Evolutionary conservation across 805 yeast genomes (phyloP), one percentile per base, ranked within the genome.

Genomic region (Cyberlindnera americana): DNA sequence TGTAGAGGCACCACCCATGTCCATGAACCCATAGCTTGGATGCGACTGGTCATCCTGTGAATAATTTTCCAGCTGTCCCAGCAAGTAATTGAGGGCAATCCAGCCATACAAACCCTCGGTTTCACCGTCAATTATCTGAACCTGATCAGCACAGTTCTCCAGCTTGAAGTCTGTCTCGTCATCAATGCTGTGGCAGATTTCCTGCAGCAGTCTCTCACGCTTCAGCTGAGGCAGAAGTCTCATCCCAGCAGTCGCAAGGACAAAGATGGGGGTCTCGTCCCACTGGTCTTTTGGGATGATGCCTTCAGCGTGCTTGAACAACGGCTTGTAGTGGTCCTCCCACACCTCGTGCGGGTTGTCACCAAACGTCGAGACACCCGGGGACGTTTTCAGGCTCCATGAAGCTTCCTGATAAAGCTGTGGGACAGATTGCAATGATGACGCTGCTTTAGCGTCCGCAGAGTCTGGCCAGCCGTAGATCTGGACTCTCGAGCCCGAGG

Each of bases 1-100:
- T 0, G 96, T 88, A 2, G 96, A 88, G 0, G 99, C 99, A 12
- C 99, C 99, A 13, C 99, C 99, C 99, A 93, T 93, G 61, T 93
- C 99, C 91, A 93, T 83, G 53, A 93, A 91, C 5, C 99, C 99
- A 48, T 75, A 81, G 0, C 95, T 79, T n/a, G 62, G 62, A 51
- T 75, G 83, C 10, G 57, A 59, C 2, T 47, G 39, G 11, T 43
- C 43, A 4, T 48, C 54, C 4, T 64, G 49, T 26, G 70, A 69
- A 50, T 71, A 75, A 38, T 72, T 59, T 44, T 81, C 70, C 35
- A 85, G 66, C 44, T 75, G 75, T 1, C 85, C 83, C 62, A 83
- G 73, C 40, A 93, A 63, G 62, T 91, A 93, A 59, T 93, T 93
- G 34, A 93, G 67, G 0, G 91, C 93, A 22, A 93, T 61, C 99